These are phyloP conservation scores for Sindora glabra DNA, from an alignment of 306 rosid species.

Conservation along the genomic window DNA sequence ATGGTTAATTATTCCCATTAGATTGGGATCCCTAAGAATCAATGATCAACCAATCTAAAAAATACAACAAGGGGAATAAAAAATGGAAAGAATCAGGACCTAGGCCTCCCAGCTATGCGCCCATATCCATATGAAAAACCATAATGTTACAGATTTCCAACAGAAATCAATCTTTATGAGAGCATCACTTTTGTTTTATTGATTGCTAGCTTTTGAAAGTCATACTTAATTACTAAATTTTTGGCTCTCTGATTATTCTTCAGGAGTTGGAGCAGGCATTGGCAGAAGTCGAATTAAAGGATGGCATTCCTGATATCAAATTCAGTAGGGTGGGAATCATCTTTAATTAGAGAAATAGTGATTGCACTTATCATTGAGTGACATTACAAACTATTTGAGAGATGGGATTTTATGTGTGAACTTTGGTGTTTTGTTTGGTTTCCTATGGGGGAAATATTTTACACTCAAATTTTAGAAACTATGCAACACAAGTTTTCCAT, in stretches of 20 bases:
- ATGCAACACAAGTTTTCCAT: neutral
- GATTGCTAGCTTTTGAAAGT: slow-evolving; percentile 1
- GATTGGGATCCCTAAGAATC: too few relatives aligned
- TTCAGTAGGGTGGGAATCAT: slow-evolving; percentile 79
- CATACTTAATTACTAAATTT: neutral
- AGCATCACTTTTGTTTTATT: too few relatives aligned
- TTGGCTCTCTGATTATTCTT: slow-evolving; percentile 18
- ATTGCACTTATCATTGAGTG: neutral
- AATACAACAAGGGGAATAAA: too few relatives aligned
- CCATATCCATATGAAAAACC: too few relatives aligned
- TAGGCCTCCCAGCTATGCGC: too few relatives aligned
- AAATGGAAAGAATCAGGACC: too few relatives aligned
- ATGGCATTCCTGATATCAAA: slow-evolving; percentile 90
- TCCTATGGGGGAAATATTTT: neutral
- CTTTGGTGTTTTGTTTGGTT: neutral
- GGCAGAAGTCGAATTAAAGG: slow-evolving; percentile 79
- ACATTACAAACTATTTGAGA: neutral
- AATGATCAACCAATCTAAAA: too few relatives aligned
- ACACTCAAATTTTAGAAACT: neutral
- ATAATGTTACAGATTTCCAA: too few relatives aligned
- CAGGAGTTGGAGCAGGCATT: slow-evolving; percentile 91
- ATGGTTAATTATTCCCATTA: too few relatives aligned
- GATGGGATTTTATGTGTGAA: neutral
- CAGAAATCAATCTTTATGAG: too few relatives aligned
- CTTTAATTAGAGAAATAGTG: slow-evolving; percentile 9